Conservation (phyloP, 768 basidiomycete genomes). For the Tylopilus sp. region DNA sequence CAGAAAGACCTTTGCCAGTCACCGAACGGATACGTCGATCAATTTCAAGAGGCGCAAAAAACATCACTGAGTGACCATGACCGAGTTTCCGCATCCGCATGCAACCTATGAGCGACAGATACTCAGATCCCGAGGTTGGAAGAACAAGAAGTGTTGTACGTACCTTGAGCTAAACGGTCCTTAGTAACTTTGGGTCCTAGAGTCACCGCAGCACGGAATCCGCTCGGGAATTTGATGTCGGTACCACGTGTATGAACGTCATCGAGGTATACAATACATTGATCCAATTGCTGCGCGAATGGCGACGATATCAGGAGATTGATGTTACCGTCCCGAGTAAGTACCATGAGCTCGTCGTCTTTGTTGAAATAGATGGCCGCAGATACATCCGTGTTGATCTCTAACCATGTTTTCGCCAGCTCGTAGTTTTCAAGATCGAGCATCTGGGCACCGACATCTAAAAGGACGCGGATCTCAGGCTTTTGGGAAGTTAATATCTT, state of each 20-base stretch:
- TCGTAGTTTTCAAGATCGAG: neutral
- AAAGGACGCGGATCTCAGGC: neutral
- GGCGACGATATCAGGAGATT: neutral
- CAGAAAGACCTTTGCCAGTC: neutral
- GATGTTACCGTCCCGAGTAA: neutral
- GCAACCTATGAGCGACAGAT: no score
- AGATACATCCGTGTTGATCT: neutral
- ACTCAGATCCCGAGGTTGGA: neutral
- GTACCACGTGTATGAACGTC: neutral
- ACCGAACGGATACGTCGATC: neutral
- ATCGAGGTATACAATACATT: neutral
- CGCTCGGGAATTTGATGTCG: neutral
- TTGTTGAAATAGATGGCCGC: neutral
- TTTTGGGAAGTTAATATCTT: neutral
- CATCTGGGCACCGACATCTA: neutral
- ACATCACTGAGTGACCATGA: neutral
- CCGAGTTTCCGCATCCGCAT: neutral
- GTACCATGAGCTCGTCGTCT: neutral
- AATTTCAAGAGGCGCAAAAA: neutral
- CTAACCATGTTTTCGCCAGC: neutral
- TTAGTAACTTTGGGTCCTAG: neutral
- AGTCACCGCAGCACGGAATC: neutral
- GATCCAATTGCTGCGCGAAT: neutral
- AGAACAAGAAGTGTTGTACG: neutral
- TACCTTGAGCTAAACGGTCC: constrained; percentile 1